A percentile compares a stretch with the other conserved stretches of the same genome.
Conservation (phyloP, 2,329 filamentous ascomycete species). For the Nothophaeocryptopus gaeumannii region DNA sequence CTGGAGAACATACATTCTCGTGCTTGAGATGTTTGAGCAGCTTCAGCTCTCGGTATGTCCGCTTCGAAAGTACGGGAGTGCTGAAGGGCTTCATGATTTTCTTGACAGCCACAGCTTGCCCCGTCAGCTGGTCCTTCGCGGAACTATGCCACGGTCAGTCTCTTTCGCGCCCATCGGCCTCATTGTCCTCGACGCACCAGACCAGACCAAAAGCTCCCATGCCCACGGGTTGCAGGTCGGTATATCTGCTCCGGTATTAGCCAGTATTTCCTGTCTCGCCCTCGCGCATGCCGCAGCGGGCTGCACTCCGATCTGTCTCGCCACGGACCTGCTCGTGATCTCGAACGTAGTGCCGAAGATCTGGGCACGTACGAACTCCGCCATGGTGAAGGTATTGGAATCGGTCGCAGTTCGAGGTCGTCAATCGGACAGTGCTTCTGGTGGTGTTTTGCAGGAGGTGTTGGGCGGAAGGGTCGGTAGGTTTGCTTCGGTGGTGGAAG, state of each 20-base stretch:
- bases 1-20: conserved; percentile 70
- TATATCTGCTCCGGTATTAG: conserved; percentile 64
- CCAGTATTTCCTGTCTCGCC: conserved; percentile 13
- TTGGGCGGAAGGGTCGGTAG: conserved; percentile 1
- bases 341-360: conserved; percentile 99
- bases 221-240: conserved; percentile 94
- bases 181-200: conserved; percentile 61
- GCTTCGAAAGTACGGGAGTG: conserved; percentile 96
- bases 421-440: too few species aligned
- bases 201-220: conserved; percentile 99
- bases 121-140: conserved; percentile 94
- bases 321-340: conserved; percentile 87
- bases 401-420: neutral
- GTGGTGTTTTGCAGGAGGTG: neutral
- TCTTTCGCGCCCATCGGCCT: neutral
- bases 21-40: conserved; percentile 93
- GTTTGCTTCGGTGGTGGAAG: conserved; percentile 1
- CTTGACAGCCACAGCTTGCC: conserved; percentile 95
- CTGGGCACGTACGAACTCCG: conserved; percentile 98
- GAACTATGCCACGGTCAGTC: conserved; percentile 59
- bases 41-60: conserved; percentile 96
- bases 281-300: conserved; percentile 7
- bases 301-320: conserved; percentile 12
- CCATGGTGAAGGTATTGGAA: conserved; percentile 58
- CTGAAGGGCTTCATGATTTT: conserved; percentile 99